Base-by-base conservation (phyloP, 148 eudicot genomes). In the Nepenthes gracilis region DNA sequence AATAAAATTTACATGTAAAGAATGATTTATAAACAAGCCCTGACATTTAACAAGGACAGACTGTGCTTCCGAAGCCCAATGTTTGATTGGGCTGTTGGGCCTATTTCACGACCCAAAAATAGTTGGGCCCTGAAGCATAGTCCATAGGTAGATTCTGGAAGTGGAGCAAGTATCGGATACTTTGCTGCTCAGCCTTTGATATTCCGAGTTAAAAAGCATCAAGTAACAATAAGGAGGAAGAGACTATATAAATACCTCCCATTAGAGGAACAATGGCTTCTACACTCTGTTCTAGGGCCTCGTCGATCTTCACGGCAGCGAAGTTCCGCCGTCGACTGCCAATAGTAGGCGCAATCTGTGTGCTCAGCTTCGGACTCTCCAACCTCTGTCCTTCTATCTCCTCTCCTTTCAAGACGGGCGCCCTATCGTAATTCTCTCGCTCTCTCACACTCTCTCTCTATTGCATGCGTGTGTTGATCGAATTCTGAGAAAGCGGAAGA, bases 311-410 rank as follows among this genome's bases (percentile, higher is more conserved):
- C 58, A 74, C 80, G 47, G 71, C 90, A 33, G 43, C 73, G 13
- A 66, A 67, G 56, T 7, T 74, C 13, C 66, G 87, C 63, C 79
- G 87, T 2, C 78, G 83, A 23, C 54, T 92, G 14, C 98, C 98
- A 15, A 61, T 92, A 6, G 86, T 88, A 1, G 96, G 98, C 54
- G 96, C 94, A 0, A 75, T 92, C 61, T 92, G 98, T 47, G 67
- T 92, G 13, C 83, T 92, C n/a, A 78, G 77, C 56, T 71, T 92
- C 0, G 93, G 97, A 4, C 40, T 91, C 64, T 80, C 83, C 75
- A 78, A 73, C 61, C 70, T 88, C 68, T 69, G 58, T 67, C 64
- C 84, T 53, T 58, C 83, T 43, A 57, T 79, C 60, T 77, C 81
- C 70, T 70, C 77, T 58, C 54, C 77, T n/a, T 68, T 75, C 74